phyloP scores from a whole-genome alignment of 768 basidiomycete genomes.

The Tubosaeta sp. region DNA sequence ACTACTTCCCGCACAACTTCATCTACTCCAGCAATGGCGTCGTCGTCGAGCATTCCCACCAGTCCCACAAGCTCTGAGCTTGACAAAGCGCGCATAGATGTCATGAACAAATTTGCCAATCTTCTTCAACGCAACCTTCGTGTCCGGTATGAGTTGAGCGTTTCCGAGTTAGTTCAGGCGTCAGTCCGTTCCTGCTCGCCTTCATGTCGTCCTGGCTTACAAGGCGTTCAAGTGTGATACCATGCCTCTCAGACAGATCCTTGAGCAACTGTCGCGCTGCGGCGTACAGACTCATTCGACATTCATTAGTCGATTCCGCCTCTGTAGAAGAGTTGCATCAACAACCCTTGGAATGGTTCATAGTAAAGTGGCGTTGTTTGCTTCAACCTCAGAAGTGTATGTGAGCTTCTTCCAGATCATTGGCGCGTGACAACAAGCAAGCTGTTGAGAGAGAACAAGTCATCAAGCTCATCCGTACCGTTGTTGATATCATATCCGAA shows the following conservation, averaged over 20 bases:
- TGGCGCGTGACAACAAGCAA: constrained; percentile 81
- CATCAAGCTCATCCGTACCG: constrained; percentile 80
- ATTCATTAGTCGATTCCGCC: constrained; percentile 68
- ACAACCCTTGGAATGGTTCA: constrained; percentile 80
- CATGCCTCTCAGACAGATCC: constrained; percentile 70
- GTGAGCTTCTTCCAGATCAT: constrained; percentile 47
- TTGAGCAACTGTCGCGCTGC: constrained; percentile 73
- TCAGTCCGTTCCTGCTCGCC: constrained; percentile 37
- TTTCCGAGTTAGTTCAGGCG: constrained; percentile 71
- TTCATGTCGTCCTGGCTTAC: constrained; percentile 9
- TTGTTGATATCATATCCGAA: constrained; percentile 73
- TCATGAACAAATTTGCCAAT: constrained; percentile 60
- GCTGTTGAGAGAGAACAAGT: constrained; percentile 88
- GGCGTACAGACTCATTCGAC: constrained; percentile 80
- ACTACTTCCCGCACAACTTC: constrained; percentile 37
- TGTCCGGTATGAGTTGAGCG: constrained; percentile 70
- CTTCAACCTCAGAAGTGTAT: background rate
- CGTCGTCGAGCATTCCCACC: constrained; percentile 35
- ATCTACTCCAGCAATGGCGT: constrained; percentile 34
- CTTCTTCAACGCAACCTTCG: constrained; percentile 67
- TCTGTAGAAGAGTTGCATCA: constrained; percentile 61
- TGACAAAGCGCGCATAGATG: constrained; percentile 55
- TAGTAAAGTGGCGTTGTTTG: constrained; percentile 65
- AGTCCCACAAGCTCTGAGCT: constrained; percentile 36
- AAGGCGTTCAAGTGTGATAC: constrained; percentile 57